phyloP scores from a whole-genome alignment of 495 filamentous ascomycete genomes.

The Diplogelasinospora grovesii region DNA sequence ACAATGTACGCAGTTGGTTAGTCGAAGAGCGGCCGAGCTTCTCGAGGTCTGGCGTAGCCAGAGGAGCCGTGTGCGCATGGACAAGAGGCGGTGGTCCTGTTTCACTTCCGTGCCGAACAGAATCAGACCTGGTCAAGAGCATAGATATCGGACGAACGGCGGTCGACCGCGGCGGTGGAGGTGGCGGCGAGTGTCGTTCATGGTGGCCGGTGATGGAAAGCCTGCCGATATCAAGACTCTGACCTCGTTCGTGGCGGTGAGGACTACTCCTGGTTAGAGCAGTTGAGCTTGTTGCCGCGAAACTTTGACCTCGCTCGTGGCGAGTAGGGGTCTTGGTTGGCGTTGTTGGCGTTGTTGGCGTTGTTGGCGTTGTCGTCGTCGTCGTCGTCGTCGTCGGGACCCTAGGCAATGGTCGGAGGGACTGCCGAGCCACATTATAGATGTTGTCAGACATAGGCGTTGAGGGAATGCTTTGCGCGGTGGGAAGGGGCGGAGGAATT shows the following conservation, averaged over 20 bases:
- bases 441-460: constrained; percentile 45
- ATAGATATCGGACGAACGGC: constrained; percentile 48
- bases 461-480: constrained; percentile 32
- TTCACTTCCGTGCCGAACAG: constrained; percentile 32
- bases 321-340: constrained; percentile 13
- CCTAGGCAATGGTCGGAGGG: constrained; percentile 69
- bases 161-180: constrained; percentile 29
- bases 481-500: constrained; percentile 34
- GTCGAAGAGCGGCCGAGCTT: constrained; percentile 78
- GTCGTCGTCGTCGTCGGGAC: constrained; percentile 47
- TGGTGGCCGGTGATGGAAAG: constrained; percentile 33
- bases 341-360: constrained; percentile 19
- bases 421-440: constrained; percentile 68
- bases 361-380: constrained; percentile 18
- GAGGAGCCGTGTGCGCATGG: constrained; percentile 40
- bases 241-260: constrained; percentile 37
- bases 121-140: constrained; percentile 46
- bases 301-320: constrained; percentile 43
- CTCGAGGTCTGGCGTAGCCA: constrained; percentile 65
- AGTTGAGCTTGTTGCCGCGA: too few relatives aligned
- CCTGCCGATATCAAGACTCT: constrained; percentile 47
- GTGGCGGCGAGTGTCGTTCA: constrained; percentile 23
- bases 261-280: too few relatives aligned
- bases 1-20: constrained; percentile 81
- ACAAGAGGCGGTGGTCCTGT: constrained; percentile 29